These are phyloP conservation scores for Agapanthus africanus DNA, from an alignment of 106 monocot genomes.

Conservation along the genomic window DNA sequence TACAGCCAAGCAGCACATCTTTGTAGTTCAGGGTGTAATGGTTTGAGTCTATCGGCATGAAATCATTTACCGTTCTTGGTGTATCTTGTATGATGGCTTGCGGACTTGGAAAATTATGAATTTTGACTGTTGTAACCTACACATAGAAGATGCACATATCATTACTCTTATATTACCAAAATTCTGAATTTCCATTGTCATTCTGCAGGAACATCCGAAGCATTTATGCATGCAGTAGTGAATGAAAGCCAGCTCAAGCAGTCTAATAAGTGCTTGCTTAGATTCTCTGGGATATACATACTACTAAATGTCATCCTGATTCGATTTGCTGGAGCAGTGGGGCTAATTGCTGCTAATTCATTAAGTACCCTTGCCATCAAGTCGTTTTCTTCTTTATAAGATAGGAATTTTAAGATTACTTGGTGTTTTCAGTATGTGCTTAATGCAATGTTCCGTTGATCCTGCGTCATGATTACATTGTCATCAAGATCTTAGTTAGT, in stretches of 20 bases:
- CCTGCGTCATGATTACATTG: no score
- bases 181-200: background rate
- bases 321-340: constrained; percentile 67
- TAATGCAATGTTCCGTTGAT: no score
- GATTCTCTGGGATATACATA: constrained; percentile 70
- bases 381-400: no score
- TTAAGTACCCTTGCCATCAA: constrained; percentile 98
- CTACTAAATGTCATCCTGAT: constrained; percentile 57
- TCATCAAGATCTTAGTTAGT: constrained; percentile 60
- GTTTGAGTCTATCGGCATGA: no score
- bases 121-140: background rate
- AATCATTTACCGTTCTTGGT: no score
- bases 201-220: constrained; percentile 83
- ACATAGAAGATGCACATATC: background rate
- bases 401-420: no score
- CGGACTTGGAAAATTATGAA: no score
- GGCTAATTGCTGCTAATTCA: constrained; percentile 81
- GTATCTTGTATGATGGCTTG: no score
- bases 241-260: constrained; percentile 66
- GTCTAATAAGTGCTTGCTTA: constrained; percentile 63
- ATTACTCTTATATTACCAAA: background rate
- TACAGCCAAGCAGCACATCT: no score
- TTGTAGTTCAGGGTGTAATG: no score
- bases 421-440: constrained; percentile 14
- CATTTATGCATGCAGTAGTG: constrained; percentile 90